phyloP scores from a whole-genome alignment of 495 filamentous ascomycete genomes.

The Penicillium crystallinum region DNA sequence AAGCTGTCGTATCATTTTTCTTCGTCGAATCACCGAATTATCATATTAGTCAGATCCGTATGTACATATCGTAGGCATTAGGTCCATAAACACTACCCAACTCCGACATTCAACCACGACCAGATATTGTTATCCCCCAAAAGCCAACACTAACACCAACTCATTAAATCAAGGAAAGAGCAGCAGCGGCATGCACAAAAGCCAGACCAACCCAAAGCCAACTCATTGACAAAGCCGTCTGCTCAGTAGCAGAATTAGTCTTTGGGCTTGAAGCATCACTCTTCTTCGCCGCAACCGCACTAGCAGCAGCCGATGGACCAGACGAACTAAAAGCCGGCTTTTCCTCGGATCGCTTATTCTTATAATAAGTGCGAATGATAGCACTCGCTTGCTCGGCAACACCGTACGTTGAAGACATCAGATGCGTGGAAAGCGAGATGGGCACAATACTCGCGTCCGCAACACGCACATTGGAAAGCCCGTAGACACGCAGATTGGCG shows the following conservation, averaged over 20 bases:
- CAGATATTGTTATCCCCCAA: neutral
- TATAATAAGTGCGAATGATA: slow-evolving; percentile 9
- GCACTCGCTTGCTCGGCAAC: slow-evolving; percentile 41
- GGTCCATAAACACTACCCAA: too few relatives aligned
- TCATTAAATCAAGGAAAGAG: neutral
- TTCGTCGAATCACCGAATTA: too few relatives aligned
- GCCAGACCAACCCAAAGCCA: neutral
- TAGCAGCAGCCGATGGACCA: neutral
- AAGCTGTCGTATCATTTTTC: too few relatives aligned
- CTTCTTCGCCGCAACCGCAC: neutral
- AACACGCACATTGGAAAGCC: slow-evolving; percentile 46
- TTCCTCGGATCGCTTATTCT: neutral
- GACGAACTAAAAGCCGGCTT: neutral
- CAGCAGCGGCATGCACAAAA: neutral
- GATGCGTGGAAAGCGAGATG: slow-evolving; percentile 43
- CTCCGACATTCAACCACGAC: too few relatives aligned
- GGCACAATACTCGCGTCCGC: slow-evolving; percentile 46
- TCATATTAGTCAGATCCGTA: too few relatives aligned
- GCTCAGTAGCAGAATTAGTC: neutral
- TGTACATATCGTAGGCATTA: too few relatives aligned
- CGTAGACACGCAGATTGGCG: slow-evolving; percentile 43
- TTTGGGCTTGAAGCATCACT: neutral
- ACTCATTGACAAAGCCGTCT: neutral
- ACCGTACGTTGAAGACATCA: slow-evolving; percentile 47
- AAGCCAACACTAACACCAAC: neutral